These are phyloP conservation scores for Rhizopogon vesiculosus DNA, from an alignment of 768 basidiomycete genomes.

Conservation along the genomic window DNA sequence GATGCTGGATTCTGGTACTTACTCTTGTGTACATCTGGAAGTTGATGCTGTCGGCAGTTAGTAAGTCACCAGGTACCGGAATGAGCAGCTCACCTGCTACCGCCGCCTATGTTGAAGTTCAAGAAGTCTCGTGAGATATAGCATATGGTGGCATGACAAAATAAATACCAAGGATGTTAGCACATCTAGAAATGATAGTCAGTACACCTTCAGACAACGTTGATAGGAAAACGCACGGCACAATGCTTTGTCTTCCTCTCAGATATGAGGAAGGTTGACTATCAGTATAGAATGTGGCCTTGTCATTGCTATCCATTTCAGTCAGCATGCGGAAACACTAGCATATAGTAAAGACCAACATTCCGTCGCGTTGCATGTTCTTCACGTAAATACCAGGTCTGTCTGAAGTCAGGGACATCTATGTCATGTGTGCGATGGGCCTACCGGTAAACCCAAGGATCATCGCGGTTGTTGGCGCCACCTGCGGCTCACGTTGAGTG, in stretches of 20 bases:
- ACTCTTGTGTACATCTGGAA: conserved; percentile 77
- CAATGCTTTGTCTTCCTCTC: conserved; percentile 61
- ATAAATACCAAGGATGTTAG: conserved; percentile 52
- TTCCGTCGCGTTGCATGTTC: conserved; percentile 68
- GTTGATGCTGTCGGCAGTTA: conserved; percentile 49
- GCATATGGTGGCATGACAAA: background rate
- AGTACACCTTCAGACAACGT: background rate
- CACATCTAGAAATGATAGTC: conserved; percentile 38
- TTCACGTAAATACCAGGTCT: conserved; percentile 65
- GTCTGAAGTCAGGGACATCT: background rate
- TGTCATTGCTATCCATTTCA: conserved; percentile 52
- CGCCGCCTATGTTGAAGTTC: conserved; percentile 34
- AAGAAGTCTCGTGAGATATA: background rate
- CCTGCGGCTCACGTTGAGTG: conserved; percentile 26
- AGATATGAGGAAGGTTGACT: conserved; percentile 51
- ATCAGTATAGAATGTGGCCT: conserved; percentile 69
- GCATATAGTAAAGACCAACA: conserved; percentile 36
- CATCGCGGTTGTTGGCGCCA: conserved; percentile 68
- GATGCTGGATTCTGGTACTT: conserved; percentile 8
- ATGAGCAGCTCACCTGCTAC: conserved; percentile 41
- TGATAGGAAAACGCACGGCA: conserved; percentile 45
- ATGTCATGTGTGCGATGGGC: background rate
- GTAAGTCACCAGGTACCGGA: background rate
- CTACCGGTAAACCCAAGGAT: conserved; percentile 69
- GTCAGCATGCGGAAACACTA: background rate